Conservation (phyloP, 768 basidiomycete genomes). For the Boletus barrowsii region DNA sequence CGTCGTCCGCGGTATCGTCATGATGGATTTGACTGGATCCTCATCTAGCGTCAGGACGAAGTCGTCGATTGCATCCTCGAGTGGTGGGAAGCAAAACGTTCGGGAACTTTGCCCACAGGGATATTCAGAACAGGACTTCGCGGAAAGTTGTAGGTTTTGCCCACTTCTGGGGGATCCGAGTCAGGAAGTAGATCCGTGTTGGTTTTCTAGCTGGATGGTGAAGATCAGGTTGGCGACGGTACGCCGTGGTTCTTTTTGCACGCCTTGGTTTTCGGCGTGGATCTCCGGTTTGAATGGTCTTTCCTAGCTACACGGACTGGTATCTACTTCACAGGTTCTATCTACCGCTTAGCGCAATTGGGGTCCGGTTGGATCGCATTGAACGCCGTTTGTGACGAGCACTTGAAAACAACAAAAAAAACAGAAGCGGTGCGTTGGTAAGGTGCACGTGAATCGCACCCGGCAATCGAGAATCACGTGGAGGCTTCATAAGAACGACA, state of each 20-base stretch:
- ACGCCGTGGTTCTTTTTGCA: background rate
- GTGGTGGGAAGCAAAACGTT: conserved; percentile 56
- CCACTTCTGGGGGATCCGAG: background rate
- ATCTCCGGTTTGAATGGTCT: conserved; percentile 2
- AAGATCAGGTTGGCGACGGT: background rate
- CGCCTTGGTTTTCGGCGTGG: background rate
- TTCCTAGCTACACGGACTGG: conserved; percentile 7
- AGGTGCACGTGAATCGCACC: conserved; percentile 3
- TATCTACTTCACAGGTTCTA: background rate
- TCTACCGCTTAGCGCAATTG: background rate
- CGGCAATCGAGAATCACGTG: conserved; percentile 1
- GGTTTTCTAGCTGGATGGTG: background rate
- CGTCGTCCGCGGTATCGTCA: background rate
- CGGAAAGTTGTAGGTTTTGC: conserved; percentile 40
- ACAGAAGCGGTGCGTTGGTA: conserved; percentile 4
- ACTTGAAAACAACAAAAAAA: background rate
- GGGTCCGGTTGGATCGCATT: background rate
- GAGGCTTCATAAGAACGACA: background rate
- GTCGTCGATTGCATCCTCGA: conserved; percentile 64
- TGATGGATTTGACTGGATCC: background rate
- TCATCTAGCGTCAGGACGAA: conserved; percentile 53
- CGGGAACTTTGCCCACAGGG: conserved; percentile 54
- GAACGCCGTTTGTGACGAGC: background rate
- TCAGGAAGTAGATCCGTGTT: background rate
- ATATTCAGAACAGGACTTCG: conserved; percentile 59